Evolutionary conservation across 768 basidiomycete species (phyloP).

Genomic region (Austroboletus festivus): DNA sequence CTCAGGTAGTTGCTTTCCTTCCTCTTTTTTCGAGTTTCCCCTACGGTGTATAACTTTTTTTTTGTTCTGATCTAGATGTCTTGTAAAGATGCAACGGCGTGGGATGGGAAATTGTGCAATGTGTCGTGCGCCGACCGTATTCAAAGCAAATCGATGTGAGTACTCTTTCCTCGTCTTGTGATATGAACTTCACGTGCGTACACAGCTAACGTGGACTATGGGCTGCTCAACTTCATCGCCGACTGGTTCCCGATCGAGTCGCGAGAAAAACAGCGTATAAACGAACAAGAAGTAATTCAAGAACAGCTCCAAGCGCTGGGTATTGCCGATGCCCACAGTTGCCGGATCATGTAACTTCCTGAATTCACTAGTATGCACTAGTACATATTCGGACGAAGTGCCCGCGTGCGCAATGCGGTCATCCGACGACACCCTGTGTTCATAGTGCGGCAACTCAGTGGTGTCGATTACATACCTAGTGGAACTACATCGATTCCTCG

Average conservation of each 20-base stretch:
- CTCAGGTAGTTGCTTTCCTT: constrained; percentile 46
- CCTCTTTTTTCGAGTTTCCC: neutral
- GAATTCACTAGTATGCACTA: too few species aligned
- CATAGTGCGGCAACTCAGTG: neutral
- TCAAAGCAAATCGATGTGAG: constrained; percentile 75
- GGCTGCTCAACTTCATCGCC: constrained; percentile 79
- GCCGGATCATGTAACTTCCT: constrained; percentile 39
- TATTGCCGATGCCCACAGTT: constrained; percentile 34
- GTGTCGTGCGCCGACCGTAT: constrained; percentile 75
- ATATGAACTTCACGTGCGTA: neutral
- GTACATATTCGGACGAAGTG: neutral
- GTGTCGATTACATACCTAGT: neutral
- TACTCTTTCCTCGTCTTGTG: constrained; percentile 5
- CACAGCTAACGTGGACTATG: constrained; percentile 76
- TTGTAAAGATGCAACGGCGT: constrained; percentile 90
- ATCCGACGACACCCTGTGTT: too few species aligned
- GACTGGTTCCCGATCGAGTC: constrained; percentile 91
- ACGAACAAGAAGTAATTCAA: constrained; percentile 67
- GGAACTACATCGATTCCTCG: neutral
- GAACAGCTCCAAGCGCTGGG: constrained; percentile 72
- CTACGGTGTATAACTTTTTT: constrained; percentile 11
- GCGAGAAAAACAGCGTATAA: constrained; percentile 65
- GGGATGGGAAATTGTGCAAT: constrained; percentile 76
- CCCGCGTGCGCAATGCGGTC: neutral
- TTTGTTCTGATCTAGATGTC: constrained; percentile 41